phyloP scores from a whole-genome alignment of 2,329 filamentous ascomycete species.

The Meredithiella fracta region DNA sequence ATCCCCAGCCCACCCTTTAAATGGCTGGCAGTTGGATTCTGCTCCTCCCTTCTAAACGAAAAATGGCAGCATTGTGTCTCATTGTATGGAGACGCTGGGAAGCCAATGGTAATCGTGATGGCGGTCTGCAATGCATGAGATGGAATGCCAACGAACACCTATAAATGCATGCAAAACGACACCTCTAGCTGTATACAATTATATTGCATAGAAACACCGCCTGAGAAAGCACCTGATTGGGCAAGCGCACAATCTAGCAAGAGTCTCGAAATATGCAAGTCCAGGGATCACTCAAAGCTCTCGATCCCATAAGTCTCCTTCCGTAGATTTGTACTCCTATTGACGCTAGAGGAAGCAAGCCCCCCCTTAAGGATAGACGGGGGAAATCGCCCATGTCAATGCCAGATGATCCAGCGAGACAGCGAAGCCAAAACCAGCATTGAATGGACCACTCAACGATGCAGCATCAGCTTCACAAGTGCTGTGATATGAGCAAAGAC shows the following conservation, averaged over 20 bases:
- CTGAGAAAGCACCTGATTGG: not conserved
- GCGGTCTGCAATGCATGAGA: not conserved
- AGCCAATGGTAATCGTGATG: not conserved
- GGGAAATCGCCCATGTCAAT: not conserved
- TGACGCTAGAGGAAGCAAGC: not conserved
- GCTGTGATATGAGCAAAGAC: not conserved
- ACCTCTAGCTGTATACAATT: not conserved
- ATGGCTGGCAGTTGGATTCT: constrained; percentile 3
- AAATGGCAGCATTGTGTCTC: not conserved
- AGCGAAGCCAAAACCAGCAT: not conserved
- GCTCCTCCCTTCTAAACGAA: constrained; percentile 4
- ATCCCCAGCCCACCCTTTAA: constrained; percentile 11
- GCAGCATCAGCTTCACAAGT: constrained; percentile 1
- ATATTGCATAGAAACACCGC: not conserved
- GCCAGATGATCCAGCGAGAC: not conserved
- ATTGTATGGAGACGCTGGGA: not conserved
- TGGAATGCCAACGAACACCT: too few relatives aligned
- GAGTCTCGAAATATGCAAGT: constrained; percentile 3
- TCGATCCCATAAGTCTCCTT: not conserved
- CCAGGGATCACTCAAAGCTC: not conserved
- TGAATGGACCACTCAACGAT: not conserved
- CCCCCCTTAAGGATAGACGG: not conserved
- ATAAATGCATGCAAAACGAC: not conserved
- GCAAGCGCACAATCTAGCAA: not conserved
- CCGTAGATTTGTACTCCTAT: not conserved